These are phyloP conservation scores for Cornus florida DNA, from an alignment of 148 eudicot species.

Conservation along the genomic window DNA sequence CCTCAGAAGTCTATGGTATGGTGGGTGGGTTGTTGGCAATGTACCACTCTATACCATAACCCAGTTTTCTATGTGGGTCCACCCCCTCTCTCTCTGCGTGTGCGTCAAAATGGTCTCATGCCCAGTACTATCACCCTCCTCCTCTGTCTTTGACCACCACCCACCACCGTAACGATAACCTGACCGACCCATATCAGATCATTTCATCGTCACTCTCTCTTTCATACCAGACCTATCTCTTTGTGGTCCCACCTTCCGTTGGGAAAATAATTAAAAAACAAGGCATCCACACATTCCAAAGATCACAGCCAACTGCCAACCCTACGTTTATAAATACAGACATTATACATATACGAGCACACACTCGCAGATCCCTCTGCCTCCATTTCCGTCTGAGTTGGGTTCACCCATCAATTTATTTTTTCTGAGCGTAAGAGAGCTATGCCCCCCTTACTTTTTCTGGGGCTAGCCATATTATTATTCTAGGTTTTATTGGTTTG, in stretches of 20 bases:
- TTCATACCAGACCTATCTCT: background rate
- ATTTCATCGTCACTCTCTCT: background rate
- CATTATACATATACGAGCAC: background rate
- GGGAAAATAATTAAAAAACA: background rate
- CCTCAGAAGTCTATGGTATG: background rate
- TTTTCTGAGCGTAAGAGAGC: background rate
- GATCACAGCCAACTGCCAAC: slow-evolving; percentile 3
- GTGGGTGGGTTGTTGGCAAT: background rate
- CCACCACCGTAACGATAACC: background rate
- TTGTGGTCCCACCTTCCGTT: slow-evolving; percentile 4
- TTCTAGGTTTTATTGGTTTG: background rate
- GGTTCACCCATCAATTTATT: background rate
- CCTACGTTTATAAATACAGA: slow-evolving; percentile 2
- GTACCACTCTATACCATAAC: background rate
- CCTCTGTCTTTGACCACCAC: slow-evolving; percentile 7
- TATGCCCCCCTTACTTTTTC: background rate
- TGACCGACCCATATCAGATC: background rate
- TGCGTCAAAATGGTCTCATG: background rate
- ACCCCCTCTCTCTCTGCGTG: background rate
- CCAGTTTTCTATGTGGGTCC: background rate
- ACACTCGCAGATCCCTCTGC: background rate
- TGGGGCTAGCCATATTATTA: background rate
- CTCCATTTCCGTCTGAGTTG: background rate
- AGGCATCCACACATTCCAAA: slow-evolving; percentile 18
- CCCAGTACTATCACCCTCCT: background rate